A percentile compares a stretch with the other conserved stretches of the same genome.
Evolutionary conservation across 805 yeast genomes (phyloP).

Genomic region (Candida insectalens): DNA sequence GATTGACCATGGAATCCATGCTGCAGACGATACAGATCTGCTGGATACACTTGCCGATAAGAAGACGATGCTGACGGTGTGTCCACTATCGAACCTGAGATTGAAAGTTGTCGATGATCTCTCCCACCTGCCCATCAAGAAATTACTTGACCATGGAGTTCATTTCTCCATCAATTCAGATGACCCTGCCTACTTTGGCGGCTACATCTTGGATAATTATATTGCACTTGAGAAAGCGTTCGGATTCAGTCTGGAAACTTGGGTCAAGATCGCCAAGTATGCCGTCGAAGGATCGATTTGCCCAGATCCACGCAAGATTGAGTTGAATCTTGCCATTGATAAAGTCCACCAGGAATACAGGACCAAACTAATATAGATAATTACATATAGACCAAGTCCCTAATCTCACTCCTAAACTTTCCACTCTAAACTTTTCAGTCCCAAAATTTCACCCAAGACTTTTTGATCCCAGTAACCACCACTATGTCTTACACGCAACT

Average conservation of each 20-base stretch:
- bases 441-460: too few species aligned
- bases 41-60: slow-evolving; percentile 47
- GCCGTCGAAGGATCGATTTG: slow-evolving; percentile 72
- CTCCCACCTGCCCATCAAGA: slow-evolving; percentile 53
- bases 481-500: too few species aligned
- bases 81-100: slow-evolving; percentile 72
- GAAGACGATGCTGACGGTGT: slow-evolving; percentile 53
- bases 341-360: slow-evolving; percentile 23
- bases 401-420: too few species aligned
- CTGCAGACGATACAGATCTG: slow-evolving; percentile 43
- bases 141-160: slow-evolving; percentile 50
- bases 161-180: slow-evolving; percentile 72
- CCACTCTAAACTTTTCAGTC: too few species aligned
- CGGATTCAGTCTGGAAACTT: slow-evolving; percentile 47
- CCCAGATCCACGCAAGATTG: slow-evolving; percentile 41
- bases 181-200: slow-evolving; percentile 80
- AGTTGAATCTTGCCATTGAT: slow-evolving; percentile 35
- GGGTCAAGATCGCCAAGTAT: slow-evolving; percentile 57
- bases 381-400: too few species aligned
- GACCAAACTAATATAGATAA: not conserved
- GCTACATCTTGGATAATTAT: slow-evolving; percentile 74
- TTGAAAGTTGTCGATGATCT: slow-evolving; percentile 66
- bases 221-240: slow-evolving; percentile 55
- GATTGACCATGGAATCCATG: slow-evolving; percentile 75
- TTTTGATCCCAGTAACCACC: too few species aligned